These are phyloP conservation scores for Mortierella sp. DNA, from an alignment of 371 early-diverging fungal genomes.

Conservation along the genomic window DNA sequence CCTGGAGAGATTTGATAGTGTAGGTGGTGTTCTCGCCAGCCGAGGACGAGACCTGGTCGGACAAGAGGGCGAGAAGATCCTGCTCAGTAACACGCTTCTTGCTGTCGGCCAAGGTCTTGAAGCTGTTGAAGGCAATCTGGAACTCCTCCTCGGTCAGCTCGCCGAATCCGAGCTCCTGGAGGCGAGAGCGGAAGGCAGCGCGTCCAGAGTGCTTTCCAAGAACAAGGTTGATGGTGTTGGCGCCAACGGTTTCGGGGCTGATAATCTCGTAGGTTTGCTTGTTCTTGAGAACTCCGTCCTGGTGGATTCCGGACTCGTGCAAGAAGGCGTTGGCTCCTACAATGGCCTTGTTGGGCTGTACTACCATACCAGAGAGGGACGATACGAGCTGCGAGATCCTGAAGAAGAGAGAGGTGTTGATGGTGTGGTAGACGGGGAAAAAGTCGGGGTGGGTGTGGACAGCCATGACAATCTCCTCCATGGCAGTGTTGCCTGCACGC, in stretches of 20 bases:
- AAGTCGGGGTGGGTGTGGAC: slow-evolving; percentile 88
- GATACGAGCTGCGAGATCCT: slow-evolving; percentile 91
- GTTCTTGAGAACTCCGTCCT: slow-evolving; percentile 97
- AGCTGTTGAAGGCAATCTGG: slow-evolving; percentile 85
- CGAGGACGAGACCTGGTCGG: slow-evolving; percentile 70
- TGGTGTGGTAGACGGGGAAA: slow-evolving; percentile 89
- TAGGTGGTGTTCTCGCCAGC: slow-evolving; percentile 59
- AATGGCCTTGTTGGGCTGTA: slow-evolving; percentile 98
- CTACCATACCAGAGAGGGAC: slow-evolving; percentile 90
- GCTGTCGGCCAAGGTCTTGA: slow-evolving; percentile 92
- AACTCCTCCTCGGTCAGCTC: slow-evolving; percentile 75
- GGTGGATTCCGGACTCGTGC: slow-evolving; percentile 98
- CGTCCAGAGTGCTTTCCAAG: slow-evolving; percentile 98
- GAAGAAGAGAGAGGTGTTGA: slow-evolving; percentile 91
- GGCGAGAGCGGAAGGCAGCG: slow-evolving; percentile 89
- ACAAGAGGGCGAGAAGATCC: slow-evolving; percentile 88
- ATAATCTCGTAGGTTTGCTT: slow-evolving; percentile 97
- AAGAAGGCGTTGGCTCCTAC: slow-evolving; percentile 98
- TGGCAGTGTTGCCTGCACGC: slow-evolving; percentile 97
- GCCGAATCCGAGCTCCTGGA: slow-evolving; percentile 84
- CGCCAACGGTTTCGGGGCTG: slow-evolving; percentile 91
- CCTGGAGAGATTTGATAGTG: slow-evolving; percentile 77
- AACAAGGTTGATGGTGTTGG: slow-evolving; percentile 85
- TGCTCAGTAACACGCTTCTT: slow-evolving; percentile 94
- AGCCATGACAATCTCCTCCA: slow-evolving; percentile 97